Evolutionary conservation across 2,329 filamentous ascomycete species (phyloP).

Genomic region (Claviceps monticola): DNA sequence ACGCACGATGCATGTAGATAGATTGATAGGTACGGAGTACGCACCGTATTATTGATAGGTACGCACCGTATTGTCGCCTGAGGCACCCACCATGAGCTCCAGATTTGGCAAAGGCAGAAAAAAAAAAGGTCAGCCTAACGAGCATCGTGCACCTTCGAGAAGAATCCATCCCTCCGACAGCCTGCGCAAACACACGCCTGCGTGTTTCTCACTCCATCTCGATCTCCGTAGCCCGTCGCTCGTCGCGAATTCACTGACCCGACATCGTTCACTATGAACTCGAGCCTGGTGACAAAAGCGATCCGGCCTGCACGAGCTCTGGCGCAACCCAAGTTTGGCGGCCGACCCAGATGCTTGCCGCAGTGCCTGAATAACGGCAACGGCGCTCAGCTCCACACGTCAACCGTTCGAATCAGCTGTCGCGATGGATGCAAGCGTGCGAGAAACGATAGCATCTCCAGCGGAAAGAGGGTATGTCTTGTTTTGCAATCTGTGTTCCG

Average conservation of each 20-base stretch:
- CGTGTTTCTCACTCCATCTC: not conserved
- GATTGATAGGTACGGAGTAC: too few species aligned
- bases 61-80: constrained; percentile 15
- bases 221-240: not conserved
- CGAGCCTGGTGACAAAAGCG: constrained; percentile 32
- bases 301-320: constrained; percentile 31
- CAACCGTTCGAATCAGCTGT: constrained; percentile 11
- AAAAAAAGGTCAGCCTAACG: constrained; percentile 5
- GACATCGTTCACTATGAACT: constrained; percentile 28
- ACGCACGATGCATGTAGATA: too few species aligned
- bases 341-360: constrained; percentile 23
- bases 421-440: constrained; percentile 10
- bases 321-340: constrained; percentile 27
- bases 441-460: constrained; percentile 8
- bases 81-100: constrained; percentile 14
- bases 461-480: constrained; percentile 16
- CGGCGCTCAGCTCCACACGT: constrained; percentile 21
- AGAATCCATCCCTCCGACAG: constrained; percentile 3
- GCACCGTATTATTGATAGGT: constrained; percentile 9
- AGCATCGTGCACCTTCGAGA: constrained; percentile 3
- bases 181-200: not conserved
- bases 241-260: constrained; percentile 13
- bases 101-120: constrained; percentile 13
- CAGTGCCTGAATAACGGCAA: constrained; percentile 26
- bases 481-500: not conserved